These are phyloP conservation scores for Tolypocladium paradoxum DNA, from an alignment of 2,329 filamentous ascomycete genomes.

Conservation along the genomic window DNA sequence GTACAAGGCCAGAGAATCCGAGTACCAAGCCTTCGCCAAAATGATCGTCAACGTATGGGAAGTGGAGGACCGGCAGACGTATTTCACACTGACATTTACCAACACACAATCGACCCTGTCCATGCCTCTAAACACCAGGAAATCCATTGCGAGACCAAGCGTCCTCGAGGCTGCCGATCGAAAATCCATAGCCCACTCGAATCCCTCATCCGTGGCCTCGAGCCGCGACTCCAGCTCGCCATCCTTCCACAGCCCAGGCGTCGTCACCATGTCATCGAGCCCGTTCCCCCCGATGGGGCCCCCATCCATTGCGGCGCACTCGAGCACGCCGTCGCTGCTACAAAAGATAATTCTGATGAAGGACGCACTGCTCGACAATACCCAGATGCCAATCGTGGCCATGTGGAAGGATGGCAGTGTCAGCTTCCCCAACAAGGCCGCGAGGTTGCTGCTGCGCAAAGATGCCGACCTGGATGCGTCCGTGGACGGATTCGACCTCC, in stretches of 20 bases:
- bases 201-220: conserved; percentile 35
- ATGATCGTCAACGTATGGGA: conserved; percentile 72
- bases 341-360: conserved; percentile 68
- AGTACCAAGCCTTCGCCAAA: conserved; percentile 46
- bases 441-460: conserved; percentile 37
- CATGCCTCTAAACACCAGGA: conserved; percentile 21
- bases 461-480: conserved; percentile 27
- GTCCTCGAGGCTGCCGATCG: conserved; percentile 35
- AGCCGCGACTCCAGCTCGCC: conserved; percentile 37
- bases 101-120: conserved; percentile 35
- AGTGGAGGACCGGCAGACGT: conserved; percentile 53
- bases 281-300: conserved; percentile 59
- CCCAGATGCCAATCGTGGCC: conserved; percentile 62
- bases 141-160: conserved; percentile 26
- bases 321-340: conserved; percentile 52
- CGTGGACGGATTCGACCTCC: conserved; percentile 42
- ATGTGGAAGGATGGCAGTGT: conserved; percentile 76
- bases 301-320: conserved; percentile 42
- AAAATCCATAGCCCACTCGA: conserved; percentile 31
- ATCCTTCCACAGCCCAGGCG: conserved; percentile 38
- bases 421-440: conserved; percentile 61
- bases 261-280: conserved; percentile 40
- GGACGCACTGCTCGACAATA: conserved; percentile 65
- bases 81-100: conserved; percentile 68
- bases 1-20: conserved; percentile 23